Evolutionary conservation across 805 yeast species (phyloP).

Genomic region (Saturnispora diversa): DNA sequence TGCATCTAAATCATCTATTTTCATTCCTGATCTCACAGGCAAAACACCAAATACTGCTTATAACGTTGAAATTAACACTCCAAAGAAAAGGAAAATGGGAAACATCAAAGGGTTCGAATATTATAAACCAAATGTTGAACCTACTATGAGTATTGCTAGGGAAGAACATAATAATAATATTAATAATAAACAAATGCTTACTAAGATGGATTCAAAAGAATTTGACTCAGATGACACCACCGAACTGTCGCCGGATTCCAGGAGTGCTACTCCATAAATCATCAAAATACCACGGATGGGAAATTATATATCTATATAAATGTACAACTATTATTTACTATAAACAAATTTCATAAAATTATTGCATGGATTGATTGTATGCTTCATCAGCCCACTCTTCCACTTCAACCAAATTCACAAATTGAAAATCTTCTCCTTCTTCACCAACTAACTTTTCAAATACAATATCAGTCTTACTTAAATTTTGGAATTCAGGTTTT

Average conservation of each 20-base stretch:
- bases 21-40: slow-evolving; percentile 15
- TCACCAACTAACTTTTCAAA: slow-evolving; percentile 45
- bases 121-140: slow-evolving; percentile 2
- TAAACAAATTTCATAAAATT: slow-evolving; percentile 1
- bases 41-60: slow-evolving; percentile 3
- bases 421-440: slow-evolving; percentile 33
- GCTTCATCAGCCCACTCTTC: slow-evolving; percentile 51
- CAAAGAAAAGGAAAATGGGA: slow-evolving; percentile 4
- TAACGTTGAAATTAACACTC: neutral
- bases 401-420: slow-evolving; percentile 45
- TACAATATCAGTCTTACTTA: slow-evolving; percentile 41
- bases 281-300: neutral
- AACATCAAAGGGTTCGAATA: slow-evolving; percentile 8
- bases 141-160: neutral
- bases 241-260: neutral
- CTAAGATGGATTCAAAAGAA: neutral
- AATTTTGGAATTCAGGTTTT: slow-evolving; percentile 32
- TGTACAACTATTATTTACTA: no score
- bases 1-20: slow-evolving; percentile 25
- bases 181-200: neutral
- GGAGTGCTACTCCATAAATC: neutral
- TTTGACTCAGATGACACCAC: slow-evolving; percentile 7
- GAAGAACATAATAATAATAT: no score
- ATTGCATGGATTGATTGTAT: slow-evolving; percentile 19
- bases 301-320: neutral